Evolutionary conservation across 169 alveolate genomes (phyloP), one percentile per base, ranked within the genome.

Genomic region (Eimeria brunetti): DNA sequence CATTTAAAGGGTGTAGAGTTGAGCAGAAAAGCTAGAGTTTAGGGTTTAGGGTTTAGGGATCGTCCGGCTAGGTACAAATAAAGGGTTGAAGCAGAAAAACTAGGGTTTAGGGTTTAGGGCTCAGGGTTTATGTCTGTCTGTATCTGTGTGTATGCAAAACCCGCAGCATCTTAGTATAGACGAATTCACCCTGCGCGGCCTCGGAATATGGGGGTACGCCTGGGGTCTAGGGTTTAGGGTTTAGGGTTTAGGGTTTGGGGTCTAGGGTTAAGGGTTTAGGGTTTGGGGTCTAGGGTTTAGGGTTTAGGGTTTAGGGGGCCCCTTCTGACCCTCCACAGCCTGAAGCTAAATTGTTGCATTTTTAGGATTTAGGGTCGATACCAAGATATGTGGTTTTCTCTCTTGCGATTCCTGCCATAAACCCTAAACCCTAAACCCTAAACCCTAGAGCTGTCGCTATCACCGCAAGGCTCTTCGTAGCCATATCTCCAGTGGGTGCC

Each of bases 41-140:
- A 75, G 85, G 88, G 88, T 78, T 78, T 22, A 78, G 62, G 67
- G 88, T 78, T 78, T 78, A 44, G 88, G 88, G 88, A 67, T 78
- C 27, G 22, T 8, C 14, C 16, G 36, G 22, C 27, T 60, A 16
- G 86, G 58, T 22, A 33, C 27, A 46, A 12, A 9, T 76, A 20
- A 1, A 22, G 86, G 44, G 18, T 8, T 41, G 24, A 33, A 46
- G 62, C 49, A 9, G 8, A 41, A 46, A 22, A 60, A 16, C 38
- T 33, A 76, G 86, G 86, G 86, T 41, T 76, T 76, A 76, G 60
- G 86, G 62, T 76, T 76, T 76, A 76, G 62, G 86, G 36, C 16
- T 76, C 0, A 76, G 18, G 46, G 38, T 38, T 16, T 76, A n/a
- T n/a, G n/a, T n/a, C n/a, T n/a, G n/a, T n/a, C n/a, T n/a, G n/a